Conservation (phyloP, 176 grass and related monocot genomes). For the sorghum (Sorghum bicolor) region Sorghum_bicolor_NCBIv3 NC_012871.2:59574501-59575000, state of each 20-base stretch:
- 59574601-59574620: too few relatives aligned
- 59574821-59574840: background rate
- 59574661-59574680: background rate
- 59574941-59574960: too few relatives aligned
- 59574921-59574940: background rate
- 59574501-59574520: too few relatives aligned
- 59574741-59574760: constrained; percentile 8
- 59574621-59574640: too few relatives aligned
- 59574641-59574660: background rate
- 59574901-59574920: too few relatives aligned
- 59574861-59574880: background rate
- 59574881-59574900: background rate
- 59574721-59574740: constrained; percentile 19
- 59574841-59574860: constrained; percentile 10
- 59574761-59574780: background rate
- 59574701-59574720: constrained; percentile 14
- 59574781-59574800: background rate
- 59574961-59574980: too few relatives aligned
- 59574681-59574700: background rate
- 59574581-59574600: too few relatives aligned
- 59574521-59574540: too few relatives aligned
- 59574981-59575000: too few relatives aligned
- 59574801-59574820: constrained; percentile 9
- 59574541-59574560: too few relatives aligned
- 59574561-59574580: too few relatives aligned